Conservation (phyloP, 805 yeast genomes). For the Ogataea neopini region DNA sequence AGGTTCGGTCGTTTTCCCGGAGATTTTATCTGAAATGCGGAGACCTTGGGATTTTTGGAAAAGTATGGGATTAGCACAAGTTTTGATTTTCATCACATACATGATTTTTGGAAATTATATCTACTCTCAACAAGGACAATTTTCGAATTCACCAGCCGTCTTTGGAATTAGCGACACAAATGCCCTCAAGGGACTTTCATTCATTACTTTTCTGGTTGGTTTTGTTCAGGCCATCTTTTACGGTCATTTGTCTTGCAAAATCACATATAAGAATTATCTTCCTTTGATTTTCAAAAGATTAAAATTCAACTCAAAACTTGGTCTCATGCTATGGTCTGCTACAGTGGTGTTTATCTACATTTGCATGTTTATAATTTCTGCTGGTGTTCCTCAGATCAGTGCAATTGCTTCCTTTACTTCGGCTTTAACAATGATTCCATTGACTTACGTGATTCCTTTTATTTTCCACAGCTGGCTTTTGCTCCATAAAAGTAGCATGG, state of each 20-base stretch:
- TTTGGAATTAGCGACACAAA: constrained; percentile 39
- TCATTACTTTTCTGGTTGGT: constrained; percentile 39
- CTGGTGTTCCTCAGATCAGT: constrained; percentile 32
- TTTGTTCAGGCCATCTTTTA: constrained; percentile 46
- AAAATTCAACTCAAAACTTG: constrained; percentile 34
- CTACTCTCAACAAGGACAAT: constrained; percentile 49
- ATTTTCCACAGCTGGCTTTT: constrained; percentile 23
- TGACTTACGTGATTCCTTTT: constrained; percentile 31
- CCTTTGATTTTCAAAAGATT: constrained; percentile 36
- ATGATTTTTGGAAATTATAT: constrained; percentile 44
- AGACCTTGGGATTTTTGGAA: constrained; percentile 51
- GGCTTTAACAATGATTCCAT: constrained; percentile 29
- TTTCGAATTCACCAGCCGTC: constrained; percentile 43
- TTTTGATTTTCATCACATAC: constrained; percentile 41
- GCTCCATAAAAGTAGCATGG: constrained; percentile 16
- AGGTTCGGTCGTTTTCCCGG: constrained; percentile 51
- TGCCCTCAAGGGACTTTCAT: constrained; percentile 39
- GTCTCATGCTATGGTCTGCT: constrained; percentile 25
- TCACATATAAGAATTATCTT: constrained; percentile 42
- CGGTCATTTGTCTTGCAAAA: constrained; percentile 49
- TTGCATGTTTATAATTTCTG: constrained; percentile 19
- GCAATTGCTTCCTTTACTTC: constrained; percentile 29
- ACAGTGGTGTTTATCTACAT: constrained; percentile 20
- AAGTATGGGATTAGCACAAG: constrained; percentile 45
- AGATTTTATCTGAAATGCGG: constrained; percentile 49